Conservation (phyloP, 495 filamentous ascomycete species). For the Jackrogersella minutella region DNA sequence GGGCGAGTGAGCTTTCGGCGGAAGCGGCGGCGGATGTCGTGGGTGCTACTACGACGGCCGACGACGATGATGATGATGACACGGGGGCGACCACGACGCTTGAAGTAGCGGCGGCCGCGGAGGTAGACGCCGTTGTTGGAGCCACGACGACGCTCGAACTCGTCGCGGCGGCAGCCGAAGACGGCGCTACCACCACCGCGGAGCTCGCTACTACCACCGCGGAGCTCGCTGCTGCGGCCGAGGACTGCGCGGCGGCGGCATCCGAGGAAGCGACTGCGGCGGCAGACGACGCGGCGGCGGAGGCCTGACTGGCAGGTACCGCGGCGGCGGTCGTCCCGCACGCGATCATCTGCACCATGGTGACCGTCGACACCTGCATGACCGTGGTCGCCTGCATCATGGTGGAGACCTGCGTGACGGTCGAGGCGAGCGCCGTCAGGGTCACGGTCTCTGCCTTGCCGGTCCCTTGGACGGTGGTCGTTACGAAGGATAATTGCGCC, state of each 20-base stretch:
- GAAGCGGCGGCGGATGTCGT: background rate
- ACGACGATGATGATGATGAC: background rate
- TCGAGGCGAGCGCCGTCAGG: constrained; percentile 51
- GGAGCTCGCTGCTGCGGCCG: background rate
- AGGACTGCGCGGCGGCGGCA: constrained; percentile 2
- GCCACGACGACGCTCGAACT: background rate
- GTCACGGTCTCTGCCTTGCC: constrained; percentile 50
- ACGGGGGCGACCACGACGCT: background rate
- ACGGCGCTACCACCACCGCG: background rate
- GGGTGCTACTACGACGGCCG: no score
- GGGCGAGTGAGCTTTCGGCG: constrained; percentile 16
- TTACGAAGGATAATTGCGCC: constrained; percentile 49
- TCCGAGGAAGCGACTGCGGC: constrained; percentile 30
- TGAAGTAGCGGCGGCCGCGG: constrained; percentile 3
- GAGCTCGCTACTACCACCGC: background rate
- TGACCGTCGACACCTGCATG: constrained; percentile 36
- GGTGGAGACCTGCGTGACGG: constrained; percentile 37
- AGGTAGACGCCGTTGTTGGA: constrained; percentile 9
- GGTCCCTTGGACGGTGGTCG: constrained; percentile 48
- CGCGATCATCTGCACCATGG: constrained; percentile 43
- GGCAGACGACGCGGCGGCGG: constrained; percentile 36
- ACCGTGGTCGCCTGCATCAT: constrained; percentile 41
- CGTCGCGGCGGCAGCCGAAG: background rate
- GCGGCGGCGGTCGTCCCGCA: constrained; percentile 27
- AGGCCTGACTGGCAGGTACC: constrained; percentile 26